A percentile compares a stretch with the other conserved stretches of the same genome.
Conservation (phyloP, 768 basidiomycete species). For the Mycena venus region DNA sequence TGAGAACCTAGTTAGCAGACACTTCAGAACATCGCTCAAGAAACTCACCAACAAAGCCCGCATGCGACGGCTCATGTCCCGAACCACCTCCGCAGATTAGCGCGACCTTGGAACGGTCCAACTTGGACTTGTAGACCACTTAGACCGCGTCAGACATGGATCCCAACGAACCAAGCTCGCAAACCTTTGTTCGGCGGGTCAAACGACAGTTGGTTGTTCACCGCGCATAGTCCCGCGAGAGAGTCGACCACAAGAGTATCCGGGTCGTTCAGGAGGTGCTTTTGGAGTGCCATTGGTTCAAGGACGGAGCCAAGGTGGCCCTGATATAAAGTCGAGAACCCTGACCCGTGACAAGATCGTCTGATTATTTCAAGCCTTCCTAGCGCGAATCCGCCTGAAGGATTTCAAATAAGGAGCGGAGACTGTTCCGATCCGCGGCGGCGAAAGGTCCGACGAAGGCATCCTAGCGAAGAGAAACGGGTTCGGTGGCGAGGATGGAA, state of each 20-base stretch:
- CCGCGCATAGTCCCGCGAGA: slow-evolving; percentile 75
- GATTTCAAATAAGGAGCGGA: neutral
- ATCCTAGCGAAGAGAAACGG: too few relatives aligned
- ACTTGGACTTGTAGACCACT: slow-evolving; percentile 76
- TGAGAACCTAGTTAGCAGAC: neutral
- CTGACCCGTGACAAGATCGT: slow-evolving; percentile 6
- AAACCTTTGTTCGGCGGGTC: slow-evolving; percentile 81
- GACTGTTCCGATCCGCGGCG: neutral
- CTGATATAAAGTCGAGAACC: neutral
- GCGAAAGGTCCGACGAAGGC: neutral
- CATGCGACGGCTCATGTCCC: slow-evolving; percentile 93
- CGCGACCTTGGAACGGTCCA: slow-evolving; percentile 76
- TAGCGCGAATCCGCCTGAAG: too few relatives aligned
- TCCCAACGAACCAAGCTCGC: slow-evolving; percentile 23
- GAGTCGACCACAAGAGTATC: slow-evolving; percentile 83
- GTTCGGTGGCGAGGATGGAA: too few relatives aligned
- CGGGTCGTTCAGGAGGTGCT: slow-evolving; percentile 86
- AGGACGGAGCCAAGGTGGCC: neutral
- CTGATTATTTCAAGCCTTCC: slow-evolving; percentile 4
- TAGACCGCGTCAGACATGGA: slow-evolving; percentile 26
- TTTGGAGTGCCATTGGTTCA: slow-evolving; percentile 46
- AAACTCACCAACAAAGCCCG: slow-evolving; percentile 85
- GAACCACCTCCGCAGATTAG: slow-evolving; percentile 88
- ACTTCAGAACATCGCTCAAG: neutral
- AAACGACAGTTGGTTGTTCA: slow-evolving; percentile 81